These are phyloP conservation scores for Backusella morwellensis DNA, from an alignment of 192 early-diverging fungal species.

Conservation along the genomic window DNA sequence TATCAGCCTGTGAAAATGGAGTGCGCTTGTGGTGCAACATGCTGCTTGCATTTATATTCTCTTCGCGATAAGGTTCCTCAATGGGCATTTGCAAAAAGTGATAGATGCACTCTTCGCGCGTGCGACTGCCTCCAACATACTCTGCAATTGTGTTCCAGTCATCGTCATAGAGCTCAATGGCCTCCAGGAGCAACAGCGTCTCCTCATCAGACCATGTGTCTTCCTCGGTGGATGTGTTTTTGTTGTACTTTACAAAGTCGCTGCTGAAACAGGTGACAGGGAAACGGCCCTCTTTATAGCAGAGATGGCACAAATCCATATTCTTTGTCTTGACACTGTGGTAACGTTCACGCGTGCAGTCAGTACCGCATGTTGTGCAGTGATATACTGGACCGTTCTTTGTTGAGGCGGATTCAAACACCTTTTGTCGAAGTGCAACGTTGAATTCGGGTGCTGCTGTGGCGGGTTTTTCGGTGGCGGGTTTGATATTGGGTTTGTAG, in stretches of 20 bases:
- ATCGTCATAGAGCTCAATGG: conserved; percentile 91
- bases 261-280: conserved; percentile 77
- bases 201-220: conserved; percentile 89
- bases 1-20: conserved; percentile 87
- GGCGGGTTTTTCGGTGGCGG: conserved; percentile 20
- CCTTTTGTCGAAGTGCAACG: conserved; percentile 56
- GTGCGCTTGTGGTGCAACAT: conserved; percentile 54
- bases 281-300: conserved; percentile 93
- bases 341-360: conserved; percentile 80
- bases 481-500: conserved; percentile 60
- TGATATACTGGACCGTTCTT: conserved; percentile 39
- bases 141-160: conserved; percentile 94
- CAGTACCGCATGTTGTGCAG: conserved; percentile 90
- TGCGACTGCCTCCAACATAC: conserved; percentile 83
- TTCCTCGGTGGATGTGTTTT: not conserved
- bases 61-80: conserved; percentile 74
- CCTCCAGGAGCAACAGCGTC: conserved; percentile 87
- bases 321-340: conserved; percentile 77
- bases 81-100: conserved; percentile 93
- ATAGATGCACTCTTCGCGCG: conserved; percentile 89
- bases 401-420: conserved; percentile 48
- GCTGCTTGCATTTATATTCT: conserved; percentile 12
- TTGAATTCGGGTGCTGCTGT: conserved; percentile 36
- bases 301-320: conserved; percentile 84
- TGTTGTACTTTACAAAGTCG: conserved; percentile 69